Percentiles rank a stretch among this genome's conserved stretches.
phyloP scores from a whole-genome alignment of 345 rosid species.

The Aquilaria malaccensis region DNA sequence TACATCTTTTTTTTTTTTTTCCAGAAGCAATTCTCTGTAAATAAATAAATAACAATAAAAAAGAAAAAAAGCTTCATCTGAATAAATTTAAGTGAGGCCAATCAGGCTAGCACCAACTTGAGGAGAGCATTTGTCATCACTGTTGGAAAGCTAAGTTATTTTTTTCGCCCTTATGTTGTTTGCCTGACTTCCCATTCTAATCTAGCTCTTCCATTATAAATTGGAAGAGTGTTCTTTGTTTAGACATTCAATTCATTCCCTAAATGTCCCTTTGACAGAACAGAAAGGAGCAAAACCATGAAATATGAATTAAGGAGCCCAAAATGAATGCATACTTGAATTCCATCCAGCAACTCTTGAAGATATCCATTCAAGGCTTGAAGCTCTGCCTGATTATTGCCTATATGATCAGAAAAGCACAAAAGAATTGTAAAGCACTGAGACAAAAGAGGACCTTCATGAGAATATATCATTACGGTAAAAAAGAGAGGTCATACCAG shows the following conservation, averaged over 20 bases:
- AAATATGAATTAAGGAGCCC: background rate
- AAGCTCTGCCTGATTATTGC: conserved; percentile 63
- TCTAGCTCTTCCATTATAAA: too few species aligned
- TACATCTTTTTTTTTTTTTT: too few species aligned
- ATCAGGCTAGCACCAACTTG: too few species aligned
- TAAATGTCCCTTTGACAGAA: background rate
- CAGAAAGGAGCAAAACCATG: too few species aligned
- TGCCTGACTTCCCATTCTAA: too few species aligned
- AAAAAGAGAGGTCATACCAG: conserved; percentile 34
- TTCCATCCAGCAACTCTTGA: conserved; percentile 87
- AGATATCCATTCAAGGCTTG: conserved; percentile 77
- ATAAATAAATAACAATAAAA: too few species aligned
- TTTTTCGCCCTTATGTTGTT: too few species aligned
- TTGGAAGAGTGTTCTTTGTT: background rate
- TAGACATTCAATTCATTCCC: background rate
- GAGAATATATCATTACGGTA: background rate
- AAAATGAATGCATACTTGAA: conserved; percentile 38
- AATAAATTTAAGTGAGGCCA: too few species aligned
- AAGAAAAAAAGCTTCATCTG: too few species aligned
- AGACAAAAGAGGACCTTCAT: conserved; percentile 1
- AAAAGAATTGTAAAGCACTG: conserved; percentile 8
- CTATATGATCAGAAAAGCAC: conserved; percentile 28
- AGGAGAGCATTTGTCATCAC: too few species aligned
- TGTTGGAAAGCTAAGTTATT: too few species aligned
- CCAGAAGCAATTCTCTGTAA: too few species aligned